phyloP scores from a whole-genome alignment of 2,329 filamentous ascomycete genomes.

The Fusarium aywerte region DNA sequence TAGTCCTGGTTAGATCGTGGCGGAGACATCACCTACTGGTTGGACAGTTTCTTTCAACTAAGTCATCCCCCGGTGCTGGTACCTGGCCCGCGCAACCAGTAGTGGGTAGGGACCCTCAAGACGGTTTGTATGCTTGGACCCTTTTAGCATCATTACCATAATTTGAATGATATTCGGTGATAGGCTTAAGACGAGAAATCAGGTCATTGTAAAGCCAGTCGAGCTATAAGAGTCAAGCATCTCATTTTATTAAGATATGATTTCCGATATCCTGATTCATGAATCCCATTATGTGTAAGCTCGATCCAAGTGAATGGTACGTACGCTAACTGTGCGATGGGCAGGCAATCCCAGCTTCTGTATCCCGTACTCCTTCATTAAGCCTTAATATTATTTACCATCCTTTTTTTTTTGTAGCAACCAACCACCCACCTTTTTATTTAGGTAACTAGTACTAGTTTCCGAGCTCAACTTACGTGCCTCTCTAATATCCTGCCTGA shows the following conservation, averaged over 20 bases:
- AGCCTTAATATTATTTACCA: conserved; percentile 10
- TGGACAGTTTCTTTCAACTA: conserved; percentile 11
- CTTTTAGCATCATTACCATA: conserved; percentile 34
- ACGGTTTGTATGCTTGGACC: conserved; percentile 34
- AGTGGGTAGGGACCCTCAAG: conserved; percentile 33
- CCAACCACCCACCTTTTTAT: conserved; percentile 22
- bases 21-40: conserved; percentile 37
- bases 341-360: conserved; percentile 1
- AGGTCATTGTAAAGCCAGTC: conserved; percentile 3
- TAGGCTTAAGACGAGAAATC: neutral
- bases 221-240: neutral
- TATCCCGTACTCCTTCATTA: neutral
- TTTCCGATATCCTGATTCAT: conserved; percentile 5
- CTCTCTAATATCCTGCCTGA: conserved; percentile 14
- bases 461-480: conserved; percentile 18
- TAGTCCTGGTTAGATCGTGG: conserved; percentile 9
- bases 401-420: conserved; percentile 6
- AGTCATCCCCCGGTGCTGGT: conserved; percentile 26
- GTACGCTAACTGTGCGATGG: neutral
- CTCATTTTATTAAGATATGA: conserved; percentile 21
- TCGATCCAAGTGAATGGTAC: neutral
- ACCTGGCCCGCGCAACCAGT: conserved; percentile 39
- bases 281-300: neutral
- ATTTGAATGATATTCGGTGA: conserved; percentile 13
- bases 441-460: conserved; percentile 1